Conservation (phyloP, 2,329 filamentous ascomycete species). For the Escovopsis sp. region DNA sequence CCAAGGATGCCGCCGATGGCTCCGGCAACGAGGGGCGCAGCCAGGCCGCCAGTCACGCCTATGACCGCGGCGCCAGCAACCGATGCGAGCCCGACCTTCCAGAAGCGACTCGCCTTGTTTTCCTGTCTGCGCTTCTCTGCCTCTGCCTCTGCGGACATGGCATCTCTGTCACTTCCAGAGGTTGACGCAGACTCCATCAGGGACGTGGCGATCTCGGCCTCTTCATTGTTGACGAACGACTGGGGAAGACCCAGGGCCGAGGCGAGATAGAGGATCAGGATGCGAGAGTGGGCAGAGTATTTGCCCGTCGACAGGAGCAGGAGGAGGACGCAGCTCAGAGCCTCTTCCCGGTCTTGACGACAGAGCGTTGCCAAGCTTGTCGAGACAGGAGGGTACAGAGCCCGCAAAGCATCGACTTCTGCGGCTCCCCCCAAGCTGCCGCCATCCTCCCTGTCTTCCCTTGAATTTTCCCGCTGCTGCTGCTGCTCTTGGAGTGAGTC, state of each 20-base stretch:
- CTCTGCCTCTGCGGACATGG: slow-evolving; percentile 62
- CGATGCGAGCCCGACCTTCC: slow-evolving; percentile 82
- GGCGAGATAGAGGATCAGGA: slow-evolving; percentile 50
- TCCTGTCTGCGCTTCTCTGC: slow-evolving; percentile 57
- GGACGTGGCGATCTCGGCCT: slow-evolving; percentile 60
- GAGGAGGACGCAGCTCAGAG: slow-evolving; percentile 55
- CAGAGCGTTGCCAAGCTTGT: slow-evolving; percentile 41
- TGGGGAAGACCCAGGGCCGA: slow-evolving; percentile 51
- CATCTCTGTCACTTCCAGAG: slow-evolving; percentile 23
- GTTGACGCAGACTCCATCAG: slow-evolving; percentile 53
- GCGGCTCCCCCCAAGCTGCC: slow-evolving; percentile 22
- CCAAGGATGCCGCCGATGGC: slow-evolving; percentile 76
- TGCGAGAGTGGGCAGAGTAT: slow-evolving; percentile 59
- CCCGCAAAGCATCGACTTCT: slow-evolving; percentile 30
- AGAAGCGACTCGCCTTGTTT: slow-evolving; percentile 55
- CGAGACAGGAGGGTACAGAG: slow-evolving; percentile 36
- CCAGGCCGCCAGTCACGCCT: slow-evolving; percentile 83
- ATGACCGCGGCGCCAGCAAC: slow-evolving; percentile 81
- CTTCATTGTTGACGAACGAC: slow-evolving; percentile 47
- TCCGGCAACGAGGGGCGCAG: slow-evolving; percentile 74
- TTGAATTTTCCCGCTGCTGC: slow-evolving; percentile 17
- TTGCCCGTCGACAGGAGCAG: slow-evolving; percentile 56
- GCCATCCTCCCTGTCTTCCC: slow-evolving; percentile 24
- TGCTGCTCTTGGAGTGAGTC: slow-evolving; percentile 20
- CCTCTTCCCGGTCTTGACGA: slow-evolving; percentile 41